Evolutionary conservation across 306 rosid genomes (phyloP).

Genomic region (Begonia peltatifolia): DNA sequence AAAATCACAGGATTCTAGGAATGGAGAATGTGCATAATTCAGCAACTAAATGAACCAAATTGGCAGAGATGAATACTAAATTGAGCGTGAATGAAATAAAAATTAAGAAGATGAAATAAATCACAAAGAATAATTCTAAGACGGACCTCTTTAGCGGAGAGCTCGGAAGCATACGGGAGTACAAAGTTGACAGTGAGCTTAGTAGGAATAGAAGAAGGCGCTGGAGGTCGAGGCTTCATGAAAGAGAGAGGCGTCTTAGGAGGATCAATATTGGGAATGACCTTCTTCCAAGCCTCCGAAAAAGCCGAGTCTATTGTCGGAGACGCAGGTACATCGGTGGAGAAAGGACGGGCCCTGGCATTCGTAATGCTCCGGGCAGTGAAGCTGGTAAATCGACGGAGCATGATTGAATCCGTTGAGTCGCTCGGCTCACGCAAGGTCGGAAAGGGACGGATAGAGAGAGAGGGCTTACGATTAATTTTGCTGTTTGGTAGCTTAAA

Average conservation of each 20-base stretch:
- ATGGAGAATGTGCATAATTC: no score
- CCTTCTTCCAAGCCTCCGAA: slow-evolving; percentile 61
- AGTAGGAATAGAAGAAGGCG: slow-evolving; percentile 53
- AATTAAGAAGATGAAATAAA: neutral
- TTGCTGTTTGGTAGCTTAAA: slow-evolving; percentile 6
- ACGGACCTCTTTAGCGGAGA: slow-evolving; percentile 70
- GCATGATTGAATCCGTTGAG: slow-evolving; percentile 31
- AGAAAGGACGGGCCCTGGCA: slow-evolving; percentile 33
- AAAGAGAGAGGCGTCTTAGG: slow-evolving; percentile 62
- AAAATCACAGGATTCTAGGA: no score
- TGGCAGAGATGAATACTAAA: neutral
- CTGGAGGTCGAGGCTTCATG: slow-evolving; percentile 61
- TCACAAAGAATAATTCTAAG: neutral
- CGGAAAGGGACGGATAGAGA: slow-evolving; percentile 33
- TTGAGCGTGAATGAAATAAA: neutral
- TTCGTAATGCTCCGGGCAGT: slow-evolving; percentile 24
- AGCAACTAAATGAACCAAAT: neutral
- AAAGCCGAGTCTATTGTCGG: slow-evolving; percentile 21
- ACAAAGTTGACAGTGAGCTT: slow-evolving; percentile 93
- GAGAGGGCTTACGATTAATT: neutral
- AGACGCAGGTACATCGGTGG: slow-evolving; percentile 44
- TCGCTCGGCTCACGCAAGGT: slow-evolving; percentile 98
- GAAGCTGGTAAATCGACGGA: slow-evolving; percentile 54
- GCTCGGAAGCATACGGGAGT: slow-evolving; percentile 76
- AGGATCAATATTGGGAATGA: slow-evolving; percentile 49